Evolutionary conservation across 352 stramenopile species (phyloP).

Genomic region (Peronospora farinosa): DNA sequence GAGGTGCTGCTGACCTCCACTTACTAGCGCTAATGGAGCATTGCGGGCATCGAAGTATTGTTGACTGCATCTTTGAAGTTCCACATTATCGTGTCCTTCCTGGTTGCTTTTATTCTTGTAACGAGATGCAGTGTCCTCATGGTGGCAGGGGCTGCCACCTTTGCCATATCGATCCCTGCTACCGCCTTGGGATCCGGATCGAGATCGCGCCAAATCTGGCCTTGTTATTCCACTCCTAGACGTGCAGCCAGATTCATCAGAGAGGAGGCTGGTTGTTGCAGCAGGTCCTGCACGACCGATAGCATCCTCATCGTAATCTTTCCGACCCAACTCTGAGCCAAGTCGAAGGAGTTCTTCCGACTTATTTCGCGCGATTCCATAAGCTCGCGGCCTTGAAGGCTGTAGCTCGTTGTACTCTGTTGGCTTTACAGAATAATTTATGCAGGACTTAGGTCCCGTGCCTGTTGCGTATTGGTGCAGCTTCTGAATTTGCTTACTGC

Average conservation of each 20-base stretch:
- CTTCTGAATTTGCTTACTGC: conserved; percentile 26
- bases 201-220: conserved; percentile 24
- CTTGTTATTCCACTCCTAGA: conserved; percentile 7
- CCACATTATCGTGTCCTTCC: conserved; percentile 9
- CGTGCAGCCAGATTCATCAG: conserved; percentile 13
- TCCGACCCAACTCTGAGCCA: conserved; percentile 36
- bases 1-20: conserved; percentile 1
- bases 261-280: conserved; percentile 19
- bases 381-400: conserved; percentile 11
- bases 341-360: conserved; percentile 38
- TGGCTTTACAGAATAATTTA: background rate
- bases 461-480: conserved; percentile 16
- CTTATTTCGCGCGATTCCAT: conserved; percentile 20
- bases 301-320: conserved; percentile 13
- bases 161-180: conserved; percentile 17
- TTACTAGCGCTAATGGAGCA: conserved; percentile 22
- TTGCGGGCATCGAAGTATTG: conserved; percentile 30
- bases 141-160: conserved; percentile 8
- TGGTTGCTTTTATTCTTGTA: conserved; percentile 11
- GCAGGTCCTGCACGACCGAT: conserved; percentile 1
- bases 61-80: conserved; percentile 20
- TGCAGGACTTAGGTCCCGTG: background rate
- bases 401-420: conserved; percentile 4
- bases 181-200: conserved; percentile 4
- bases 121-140: conserved; percentile 3